Evolutionary conservation across 768 basidiomycete genomes (phyloP).

Genomic region (Lentinula boryana): DNA sequence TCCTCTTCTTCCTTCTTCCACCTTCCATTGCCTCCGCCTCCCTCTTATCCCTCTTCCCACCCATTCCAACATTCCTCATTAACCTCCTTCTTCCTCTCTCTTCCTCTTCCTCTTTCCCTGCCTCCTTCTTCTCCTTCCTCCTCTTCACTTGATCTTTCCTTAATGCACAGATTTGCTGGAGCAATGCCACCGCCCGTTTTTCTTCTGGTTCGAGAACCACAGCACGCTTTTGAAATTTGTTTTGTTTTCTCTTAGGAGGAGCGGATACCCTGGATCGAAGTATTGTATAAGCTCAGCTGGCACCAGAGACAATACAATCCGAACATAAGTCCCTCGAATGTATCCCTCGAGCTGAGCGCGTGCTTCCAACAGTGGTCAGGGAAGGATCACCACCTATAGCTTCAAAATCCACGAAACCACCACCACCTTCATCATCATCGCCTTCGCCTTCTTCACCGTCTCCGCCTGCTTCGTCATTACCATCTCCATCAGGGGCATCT

Average conservation of each 20-base stretch:
- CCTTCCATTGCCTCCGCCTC: conserved; percentile 59
- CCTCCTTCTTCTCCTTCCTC: conserved; percentile 84
- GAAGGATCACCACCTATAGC: conserved; percentile 12
- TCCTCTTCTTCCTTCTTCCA: conserved; percentile 47
- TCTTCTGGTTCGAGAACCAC: conserved; percentile 96
- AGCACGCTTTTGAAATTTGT: conserved; percentile 93
- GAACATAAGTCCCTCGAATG: conserved; percentile 87
- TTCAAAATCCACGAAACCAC: conserved; percentile 38
- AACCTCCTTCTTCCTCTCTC: conserved; percentile 68
- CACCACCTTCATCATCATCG: conserved; percentile 34
- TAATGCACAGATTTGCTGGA: conserved; percentile 92
- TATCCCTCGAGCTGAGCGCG: conserved; percentile 87
- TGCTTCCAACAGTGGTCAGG: conserved; percentile 34
- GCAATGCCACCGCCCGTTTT: conserved; percentile 80
- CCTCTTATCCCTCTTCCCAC: conserved; percentile 45
- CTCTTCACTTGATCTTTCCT: conserved; percentile 80
- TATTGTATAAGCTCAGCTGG: conserved; percentile 90
- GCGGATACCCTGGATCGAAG: conserved; percentile 88
- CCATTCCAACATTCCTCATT: conserved; percentile 73
- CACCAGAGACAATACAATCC: conserved; percentile 78
- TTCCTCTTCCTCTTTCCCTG: conserved; percentile 65
- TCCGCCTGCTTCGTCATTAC: conserved; percentile 17
- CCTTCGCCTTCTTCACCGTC: conserved; percentile 29
- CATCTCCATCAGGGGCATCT: conserved; percentile 17
- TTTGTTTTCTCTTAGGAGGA: conserved; percentile 64